These are phyloP conservation scores for Termitomyces sp. DNA, from an alignment of 768 basidiomycete genomes.

Conservation along the genomic window DNA sequence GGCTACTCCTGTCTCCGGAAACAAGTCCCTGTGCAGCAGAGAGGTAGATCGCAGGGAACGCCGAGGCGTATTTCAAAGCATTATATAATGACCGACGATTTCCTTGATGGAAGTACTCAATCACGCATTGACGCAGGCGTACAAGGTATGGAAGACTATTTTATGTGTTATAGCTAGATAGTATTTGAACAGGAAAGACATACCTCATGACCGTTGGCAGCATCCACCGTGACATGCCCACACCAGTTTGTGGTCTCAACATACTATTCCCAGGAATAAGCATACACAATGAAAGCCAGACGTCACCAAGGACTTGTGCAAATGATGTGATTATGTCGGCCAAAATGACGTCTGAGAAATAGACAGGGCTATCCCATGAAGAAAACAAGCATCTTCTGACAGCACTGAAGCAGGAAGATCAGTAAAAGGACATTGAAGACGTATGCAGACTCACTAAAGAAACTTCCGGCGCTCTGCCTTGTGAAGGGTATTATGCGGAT, in stretches of 20 bases:
- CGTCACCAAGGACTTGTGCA: constrained; percentile 92
- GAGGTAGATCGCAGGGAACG: constrained; percentile 93
- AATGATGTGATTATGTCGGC: constrained; percentile 96
- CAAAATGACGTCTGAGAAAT: constrained; percentile 89
- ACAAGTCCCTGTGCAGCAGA: constrained; percentile 85
- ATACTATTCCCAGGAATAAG: constrained; percentile 81
- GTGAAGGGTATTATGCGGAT: constrained; percentile 62
- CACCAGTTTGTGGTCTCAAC: constrained; percentile 52
- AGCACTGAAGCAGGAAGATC: constrained; percentile 38
- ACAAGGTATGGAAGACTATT: constrained; percentile 77
- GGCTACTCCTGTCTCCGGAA: constrained; percentile 48
- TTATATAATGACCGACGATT: constrained; percentile 80
- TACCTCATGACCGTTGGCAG: constrained; percentile 87
- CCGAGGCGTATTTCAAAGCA: constrained; percentile 92
- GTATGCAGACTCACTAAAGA: constrained; percentile 53
- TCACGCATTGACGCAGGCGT: constrained; percentile 90
- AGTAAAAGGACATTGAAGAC: constrained; percentile 1
- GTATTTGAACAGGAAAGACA: constrained; percentile 10
- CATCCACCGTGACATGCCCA: constrained; percentile 68
- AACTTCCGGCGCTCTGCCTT: constrained; percentile 75
- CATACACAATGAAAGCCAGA: constrained; percentile 87
- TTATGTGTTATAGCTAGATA: constrained; percentile 2
- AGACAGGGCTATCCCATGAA: constrained; percentile 52
- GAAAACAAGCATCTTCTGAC: constrained; percentile 71
- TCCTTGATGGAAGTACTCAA: constrained; percentile 65